These are phyloP conservation scores for Kalmusia sp. DNA, from an alignment of 2,329 filamentous ascomycete genomes.

Conservation along the genomic window DNA sequence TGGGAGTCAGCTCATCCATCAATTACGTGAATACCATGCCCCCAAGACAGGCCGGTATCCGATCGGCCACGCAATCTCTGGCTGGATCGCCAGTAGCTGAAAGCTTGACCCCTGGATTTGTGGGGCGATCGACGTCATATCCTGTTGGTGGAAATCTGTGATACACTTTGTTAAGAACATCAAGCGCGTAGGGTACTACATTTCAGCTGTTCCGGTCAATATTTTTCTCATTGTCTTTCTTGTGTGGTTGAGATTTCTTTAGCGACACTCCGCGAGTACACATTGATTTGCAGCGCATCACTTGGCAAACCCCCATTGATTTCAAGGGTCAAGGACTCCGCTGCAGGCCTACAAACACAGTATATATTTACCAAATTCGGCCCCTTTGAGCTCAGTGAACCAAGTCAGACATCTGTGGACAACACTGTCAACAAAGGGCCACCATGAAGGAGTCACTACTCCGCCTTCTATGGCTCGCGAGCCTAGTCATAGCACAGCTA, in stretches of 20 bases:
- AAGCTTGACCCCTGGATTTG: slow-evolving; percentile 17
- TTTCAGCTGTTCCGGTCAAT: too few species aligned
- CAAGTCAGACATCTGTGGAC: neutral
- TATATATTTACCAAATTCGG: too few species aligned
- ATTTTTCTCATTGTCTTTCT: neutral
- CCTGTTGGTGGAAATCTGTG: slow-evolving; percentile 9
- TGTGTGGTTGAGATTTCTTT: neutral
- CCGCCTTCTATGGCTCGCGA: slow-evolving; percentile 31
- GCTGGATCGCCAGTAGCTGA: slow-evolving; percentile 18
- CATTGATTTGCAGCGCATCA: neutral
- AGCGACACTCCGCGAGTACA: neutral
- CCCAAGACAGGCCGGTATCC: neutral
- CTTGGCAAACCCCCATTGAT: neutral
- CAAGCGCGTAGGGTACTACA: too few species aligned
- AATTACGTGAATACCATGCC: neutral
- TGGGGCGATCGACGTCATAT: slow-evolving; percentile 29
- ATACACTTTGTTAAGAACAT: slow-evolving; percentile 10
- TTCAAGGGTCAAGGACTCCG: neutral
- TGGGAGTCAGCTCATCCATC: neutral
- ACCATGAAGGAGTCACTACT: slow-evolving; percentile 30
- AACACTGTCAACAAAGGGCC: slow-evolving; percentile 10
- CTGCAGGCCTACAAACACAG: too few species aligned
- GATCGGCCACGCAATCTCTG: slow-evolving; percentile 24
- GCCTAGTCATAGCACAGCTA: slow-evolving; percentile 29
- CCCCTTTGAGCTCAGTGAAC: too few species aligned